Percentiles rank a stretch among this genome's conserved stretches.
Evolutionary conservation across 257 asterid species (phyloP).

Genomic region (Plantago major): DNA sequence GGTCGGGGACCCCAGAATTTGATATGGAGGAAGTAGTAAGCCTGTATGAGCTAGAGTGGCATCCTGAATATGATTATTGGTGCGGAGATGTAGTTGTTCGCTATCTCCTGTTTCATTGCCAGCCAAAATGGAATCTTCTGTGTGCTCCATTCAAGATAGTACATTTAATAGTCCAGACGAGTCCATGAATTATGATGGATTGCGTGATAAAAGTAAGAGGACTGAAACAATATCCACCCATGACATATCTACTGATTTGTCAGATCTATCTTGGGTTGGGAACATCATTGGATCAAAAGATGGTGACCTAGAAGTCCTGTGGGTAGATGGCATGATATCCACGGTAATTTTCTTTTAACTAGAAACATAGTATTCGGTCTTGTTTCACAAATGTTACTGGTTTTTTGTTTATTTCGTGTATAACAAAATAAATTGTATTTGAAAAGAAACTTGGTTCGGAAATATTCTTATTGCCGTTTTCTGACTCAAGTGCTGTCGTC

Average conservation of each 20-base stretch:
- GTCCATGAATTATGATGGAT: slow-evolving; percentile 27
- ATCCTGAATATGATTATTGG: slow-evolving; percentile 97
- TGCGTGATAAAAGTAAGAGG: slow-evolving; percentile 25
- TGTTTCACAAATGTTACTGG: too few species aligned
- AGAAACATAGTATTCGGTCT: too few species aligned
- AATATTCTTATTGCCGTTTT: too few species aligned
- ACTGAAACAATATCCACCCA: slow-evolving; percentile 30
- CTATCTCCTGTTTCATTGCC: slow-evolving; percentile 67
- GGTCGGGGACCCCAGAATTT: slow-evolving; percentile 88
- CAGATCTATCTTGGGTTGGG: slow-evolving; percentile 96
- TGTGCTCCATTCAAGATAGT: slow-evolving; percentile 30
- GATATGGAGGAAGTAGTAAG: slow-evolving; percentile 92
- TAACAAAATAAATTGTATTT: too few species aligned
- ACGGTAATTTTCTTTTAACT: slow-evolving; percentile 34
- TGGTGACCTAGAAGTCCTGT: slow-evolving; percentile 92
- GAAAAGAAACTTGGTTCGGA: too few species aligned
- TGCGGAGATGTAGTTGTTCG: slow-evolving; percentile 91
- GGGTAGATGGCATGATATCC: slow-evolving; percentile 99
- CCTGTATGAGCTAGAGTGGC: slow-evolving; percentile 98
- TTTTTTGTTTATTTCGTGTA: too few species aligned
- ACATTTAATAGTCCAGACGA: slow-evolving; percentile 34
- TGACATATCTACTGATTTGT: slow-evolving; percentile 44
- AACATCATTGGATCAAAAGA: slow-evolving; percentile 78
- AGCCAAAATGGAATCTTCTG: slow-evolving; percentile 27
- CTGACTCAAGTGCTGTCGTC: not conserved